Conservation (phyloP, 352 stramenopile genomes). For the Pythium angustatum region DNA sequence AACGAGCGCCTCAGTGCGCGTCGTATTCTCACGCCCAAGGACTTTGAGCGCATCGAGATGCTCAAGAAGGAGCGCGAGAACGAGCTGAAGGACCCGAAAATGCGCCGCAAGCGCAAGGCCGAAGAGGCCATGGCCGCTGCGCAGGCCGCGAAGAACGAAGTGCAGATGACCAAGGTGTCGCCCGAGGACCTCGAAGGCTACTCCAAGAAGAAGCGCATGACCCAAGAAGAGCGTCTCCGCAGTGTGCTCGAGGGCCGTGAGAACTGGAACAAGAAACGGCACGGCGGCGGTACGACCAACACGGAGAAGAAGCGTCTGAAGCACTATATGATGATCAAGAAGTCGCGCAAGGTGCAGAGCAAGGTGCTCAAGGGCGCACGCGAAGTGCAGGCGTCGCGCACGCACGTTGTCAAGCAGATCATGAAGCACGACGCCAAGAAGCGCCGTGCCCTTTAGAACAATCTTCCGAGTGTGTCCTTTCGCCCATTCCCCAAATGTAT, state of each 20-base stretch:
- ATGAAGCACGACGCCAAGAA: slow-evolving; percentile 88
- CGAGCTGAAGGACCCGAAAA: slow-evolving; percentile 80
- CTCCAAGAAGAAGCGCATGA: slow-evolving; percentile 89
- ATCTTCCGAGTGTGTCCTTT: background rate
- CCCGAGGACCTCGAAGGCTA: slow-evolving; percentile 83
- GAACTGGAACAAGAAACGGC: slow-evolving; percentile 91
- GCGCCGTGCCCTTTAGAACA: slow-evolving; percentile 40
- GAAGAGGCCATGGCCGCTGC: slow-evolving; percentile 44
- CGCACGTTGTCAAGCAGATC: slow-evolving; percentile 76
- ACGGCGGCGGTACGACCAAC: slow-evolving; percentile 96
- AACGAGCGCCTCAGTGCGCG: slow-evolving; percentile 83
- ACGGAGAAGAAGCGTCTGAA: slow-evolving; percentile 97
- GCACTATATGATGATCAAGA: slow-evolving; percentile 98
- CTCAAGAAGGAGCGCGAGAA: slow-evolving; percentile 88
- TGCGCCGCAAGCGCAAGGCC: slow-evolving; percentile 80
- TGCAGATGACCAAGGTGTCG: slow-evolving; percentile 65
- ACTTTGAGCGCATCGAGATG: slow-evolving; percentile 90
- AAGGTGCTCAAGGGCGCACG: slow-evolving; percentile 88
- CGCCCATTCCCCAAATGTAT: background rate
- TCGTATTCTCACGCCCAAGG: slow-evolving; percentile 87
- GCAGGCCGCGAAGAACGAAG: slow-evolving; percentile 38
- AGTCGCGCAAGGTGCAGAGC: slow-evolving; percentile 88
- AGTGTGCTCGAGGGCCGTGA: slow-evolving; percentile 88
- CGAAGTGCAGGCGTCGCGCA: slow-evolving; percentile 76
- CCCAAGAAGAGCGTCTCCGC: slow-evolving; percentile 80